Evolutionary conservation across 345 rosid species (phyloP), one percentile per base, ranked within the genome.

Genomic region (Firmiana major): DNA sequence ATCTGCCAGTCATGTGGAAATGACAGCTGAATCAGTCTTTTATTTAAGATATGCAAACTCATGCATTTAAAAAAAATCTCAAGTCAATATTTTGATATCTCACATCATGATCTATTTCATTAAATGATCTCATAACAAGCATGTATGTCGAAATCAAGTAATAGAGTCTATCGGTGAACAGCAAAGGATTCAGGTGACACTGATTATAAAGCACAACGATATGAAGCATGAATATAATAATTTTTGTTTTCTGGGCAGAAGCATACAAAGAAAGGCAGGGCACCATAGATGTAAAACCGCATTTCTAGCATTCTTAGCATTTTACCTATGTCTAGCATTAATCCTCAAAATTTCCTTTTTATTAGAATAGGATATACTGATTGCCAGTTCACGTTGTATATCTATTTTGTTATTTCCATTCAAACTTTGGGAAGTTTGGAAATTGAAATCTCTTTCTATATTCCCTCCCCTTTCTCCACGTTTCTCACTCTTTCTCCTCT

Each of bases 1-100:
- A 95, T 71, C 99, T 95, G 97, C 57, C 84, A 82, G 57, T 73
- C 17, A 77, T 67, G 80, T 16, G 73, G 4, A 73, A 68, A 70
- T 1, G 71, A 19, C n/a, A n/a, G 38, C 22, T 16, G n/a, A 75
- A 71, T 83, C 71, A 74, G 66, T 5, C 58, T 54, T 58, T 13
- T 34, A 17, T 53, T 0, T 51, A 51, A 51, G 7, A 21, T 31
- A 11, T 12, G 45, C n/a, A 57, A 45, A 49, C 4, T 17, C 16
- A 4, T 19, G 28, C 51, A 10, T 10, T 42, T 10, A 9, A 66
- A 42, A 17, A n/a, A n/a, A 42, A 26, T 26, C 34, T 26, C 17
- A 60, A 11, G 16, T 26, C 8, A 60, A 26, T 12, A 12, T 16
- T 31, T 3, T 6, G 28, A 9, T 16, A 70, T 48, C 15, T 7